These are phyloP conservation scores for Neurospora sp. DNA, from an alignment of 495 filamentous ascomycete species.

Conservation along the genomic window DNA sequence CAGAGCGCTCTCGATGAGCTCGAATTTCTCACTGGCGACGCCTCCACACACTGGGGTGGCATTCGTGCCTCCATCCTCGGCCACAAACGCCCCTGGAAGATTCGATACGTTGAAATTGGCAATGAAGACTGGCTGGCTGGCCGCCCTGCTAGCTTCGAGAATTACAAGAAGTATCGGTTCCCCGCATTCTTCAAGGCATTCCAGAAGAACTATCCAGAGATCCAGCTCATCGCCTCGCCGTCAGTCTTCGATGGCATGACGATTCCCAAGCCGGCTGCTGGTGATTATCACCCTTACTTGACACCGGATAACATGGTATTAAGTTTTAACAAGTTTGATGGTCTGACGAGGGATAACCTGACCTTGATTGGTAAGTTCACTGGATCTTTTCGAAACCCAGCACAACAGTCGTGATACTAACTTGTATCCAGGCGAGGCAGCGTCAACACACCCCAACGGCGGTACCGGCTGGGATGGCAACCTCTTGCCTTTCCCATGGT, in stretches of 20 bases:
- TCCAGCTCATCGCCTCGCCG: conserved; percentile 47
- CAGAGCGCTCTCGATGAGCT: conserved; percentile 57
- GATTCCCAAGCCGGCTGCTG: conserved; percentile 31
- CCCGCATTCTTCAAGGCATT: conserved; percentile 47
- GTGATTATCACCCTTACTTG: conserved; percentile 33
- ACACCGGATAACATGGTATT: conserved; percentile 23
- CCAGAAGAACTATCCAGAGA: conserved; percentile 46
- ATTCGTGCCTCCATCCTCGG: conserved; percentile 43
- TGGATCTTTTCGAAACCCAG: conserved; percentile 2
- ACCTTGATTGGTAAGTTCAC: conserved; percentile 24
- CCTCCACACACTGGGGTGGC: conserved; percentile 48
- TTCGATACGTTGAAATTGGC: conserved; percentile 55
- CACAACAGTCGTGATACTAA: background rate
- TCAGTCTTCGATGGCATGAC: conserved; percentile 30
- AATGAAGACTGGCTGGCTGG: conserved; percentile 54
- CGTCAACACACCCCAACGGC: conserved; percentile 41
- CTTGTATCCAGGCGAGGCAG: conserved; percentile 37
- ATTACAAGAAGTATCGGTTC: conserved; percentile 49
- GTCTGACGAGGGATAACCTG: conserved; percentile 18
- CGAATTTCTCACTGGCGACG: conserved; percentile 51
- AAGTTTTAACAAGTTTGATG: conserved; percentile 40
- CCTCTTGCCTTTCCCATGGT: conserved; percentile 32
- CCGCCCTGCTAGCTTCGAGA: conserved; percentile 20
- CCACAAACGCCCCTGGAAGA: conserved; percentile 44
- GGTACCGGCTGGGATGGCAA: conserved; percentile 36